phyloP scores from a whole-genome alignment of 768 basidiomycete species.

The Sporobolomyces phaffii region DNA sequence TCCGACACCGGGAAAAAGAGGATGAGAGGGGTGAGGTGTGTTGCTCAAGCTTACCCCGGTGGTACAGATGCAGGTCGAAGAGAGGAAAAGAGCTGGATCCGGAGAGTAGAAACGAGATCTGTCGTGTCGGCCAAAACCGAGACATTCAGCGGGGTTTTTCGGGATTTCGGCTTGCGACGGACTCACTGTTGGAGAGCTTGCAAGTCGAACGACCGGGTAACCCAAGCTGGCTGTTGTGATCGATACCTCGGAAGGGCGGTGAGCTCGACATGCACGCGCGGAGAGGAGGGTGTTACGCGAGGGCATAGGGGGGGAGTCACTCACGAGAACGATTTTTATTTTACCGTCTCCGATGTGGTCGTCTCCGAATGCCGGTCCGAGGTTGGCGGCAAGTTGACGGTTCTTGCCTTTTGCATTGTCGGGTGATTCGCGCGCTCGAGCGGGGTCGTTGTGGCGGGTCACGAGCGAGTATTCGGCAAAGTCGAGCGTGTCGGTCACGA shows the following conservation, averaged over 20 bases:
- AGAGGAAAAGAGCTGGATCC: conserved; percentile 72
- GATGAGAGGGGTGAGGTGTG: background rate
- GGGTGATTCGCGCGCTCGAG: conserved; percentile 51
- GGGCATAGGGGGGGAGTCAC: too few relatives aligned
- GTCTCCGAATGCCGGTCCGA: background rate
- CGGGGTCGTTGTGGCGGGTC: conserved; percentile 43
- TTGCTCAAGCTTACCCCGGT: conserved; percentile 61
- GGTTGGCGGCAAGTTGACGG: too few relatives aligned
- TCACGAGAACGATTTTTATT: conserved; percentile 27
- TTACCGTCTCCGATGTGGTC: background rate
- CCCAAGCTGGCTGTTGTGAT: conserved; percentile 52
- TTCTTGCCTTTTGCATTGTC: too few relatives aligned
- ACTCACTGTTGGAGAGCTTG: conserved; percentile 58
- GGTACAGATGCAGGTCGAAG: conserved; percentile 68
- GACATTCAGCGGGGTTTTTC: too few relatives aligned
- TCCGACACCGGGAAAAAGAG: background rate
- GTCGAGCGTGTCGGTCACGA: conserved; percentile 57
- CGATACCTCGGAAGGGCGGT: too few relatives aligned
- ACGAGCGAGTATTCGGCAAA: conserved; percentile 57
- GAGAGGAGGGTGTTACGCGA: too few relatives aligned
- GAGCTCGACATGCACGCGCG: too few relatives aligned
- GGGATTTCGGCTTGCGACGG: too few relatives aligned
- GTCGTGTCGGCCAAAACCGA: too few relatives aligned
- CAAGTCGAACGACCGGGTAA: conserved; percentile 60
- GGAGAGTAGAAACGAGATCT: conserved; percentile 58